These are phyloP conservation scores for Bipolaris zeicola DNA, from an alignment of 2,329 filamentous ascomycete genomes.

Conservation along the genomic window DNA sequence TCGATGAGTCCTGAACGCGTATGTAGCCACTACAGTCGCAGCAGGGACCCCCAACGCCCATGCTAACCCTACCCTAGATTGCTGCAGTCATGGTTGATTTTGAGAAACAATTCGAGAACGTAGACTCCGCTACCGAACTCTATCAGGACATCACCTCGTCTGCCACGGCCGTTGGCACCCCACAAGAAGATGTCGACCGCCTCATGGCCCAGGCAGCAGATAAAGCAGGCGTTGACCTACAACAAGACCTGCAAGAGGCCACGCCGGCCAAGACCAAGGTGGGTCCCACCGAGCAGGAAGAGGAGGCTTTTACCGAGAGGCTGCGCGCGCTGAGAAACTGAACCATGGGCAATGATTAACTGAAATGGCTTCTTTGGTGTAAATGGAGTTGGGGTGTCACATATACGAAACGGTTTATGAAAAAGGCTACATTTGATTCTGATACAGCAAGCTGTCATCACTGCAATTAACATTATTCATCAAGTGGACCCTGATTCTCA, in stretches of 20 bases:
- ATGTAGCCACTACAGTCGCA: conserved; percentile 16
- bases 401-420: background rate
- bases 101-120: conserved; percentile 61
- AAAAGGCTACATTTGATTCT: background rate
- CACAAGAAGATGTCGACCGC: conserved; percentile 84
- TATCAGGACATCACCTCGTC: conserved; percentile 85
- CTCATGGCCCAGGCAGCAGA: conserved; percentile 85
- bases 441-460: background rate
- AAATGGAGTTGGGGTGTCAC: conserved; percentile 12
- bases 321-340: conserved; percentile 60
- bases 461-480: background rate
- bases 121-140: conserved; percentile 64
- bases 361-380: background rate
- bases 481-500: background rate
- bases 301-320: conserved; percentile 71
- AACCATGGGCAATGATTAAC: background rate
- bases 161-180: conserved; percentile 75
- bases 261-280: conserved; percentile 61
- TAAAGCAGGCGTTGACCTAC: conserved; percentile 83
- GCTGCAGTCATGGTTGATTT: conserved; percentile 70
- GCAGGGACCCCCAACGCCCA: background rate
- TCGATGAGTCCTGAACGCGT: conserved; percentile 68
- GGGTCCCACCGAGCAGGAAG: conserved; percentile 76
- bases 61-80: conserved; percentile 52
- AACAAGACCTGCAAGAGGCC: conserved; percentile 71